Percentiles rank a stretch among this genome's conserved stretches.
Conservation (phyloP, 2,329 filamentous ascomycete genomes). For the Dendryphion nanum region DNA sequence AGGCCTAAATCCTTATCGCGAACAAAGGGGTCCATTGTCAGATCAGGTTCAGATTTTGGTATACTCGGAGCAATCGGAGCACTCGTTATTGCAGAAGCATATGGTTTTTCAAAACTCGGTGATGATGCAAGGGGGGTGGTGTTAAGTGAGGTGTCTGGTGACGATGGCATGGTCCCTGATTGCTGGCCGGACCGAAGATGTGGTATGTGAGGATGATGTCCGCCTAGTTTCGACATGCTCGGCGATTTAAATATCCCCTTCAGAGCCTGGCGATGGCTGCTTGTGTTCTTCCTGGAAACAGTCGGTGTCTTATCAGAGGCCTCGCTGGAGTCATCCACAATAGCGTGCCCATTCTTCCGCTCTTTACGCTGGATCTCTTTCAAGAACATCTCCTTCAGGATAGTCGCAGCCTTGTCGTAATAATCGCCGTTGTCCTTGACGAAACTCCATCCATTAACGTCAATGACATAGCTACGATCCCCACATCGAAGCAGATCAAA, state of each 20-base stretch:
- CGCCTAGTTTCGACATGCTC: conserved; percentile 60
- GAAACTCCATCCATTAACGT: conserved; percentile 99
- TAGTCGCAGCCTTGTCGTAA: conserved; percentile 85
- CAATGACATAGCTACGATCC: conserved; percentile 93
- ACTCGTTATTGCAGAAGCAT: conserved; percentile 16
- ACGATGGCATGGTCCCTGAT: conserved; percentile 37
- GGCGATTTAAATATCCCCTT: conserved; percentile 64
- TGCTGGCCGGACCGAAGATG: conserved; percentile 23
- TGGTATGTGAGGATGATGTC: conserved; percentile 44
- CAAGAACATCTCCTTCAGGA: conserved; percentile 84
- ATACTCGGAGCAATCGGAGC: conserved; percentile 16
- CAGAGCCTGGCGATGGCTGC: conserved; percentile 45
- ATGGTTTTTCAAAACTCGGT: conserved; percentile 42
- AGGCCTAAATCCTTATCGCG: conserved; percentile 22
- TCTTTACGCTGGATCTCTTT: conserved; percentile 68
- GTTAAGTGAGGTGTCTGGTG: conserved; percentile 46
- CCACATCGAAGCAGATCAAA: conserved; percentile 89
- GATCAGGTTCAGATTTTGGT: conserved; percentile 31
- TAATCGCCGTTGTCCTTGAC: conserved; percentile 99
- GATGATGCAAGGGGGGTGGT: conserved; percentile 45
- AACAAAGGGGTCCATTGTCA: conserved; percentile 25
- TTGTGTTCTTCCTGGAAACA: conserved; percentile 31
- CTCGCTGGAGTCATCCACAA: conserved; percentile 35
- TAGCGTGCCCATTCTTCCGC: conserved; percentile 39
- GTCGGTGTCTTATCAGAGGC: conserved; percentile 12